Percentiles rank a stretch among this genome's conserved stretches.
Conservation (phyloP, 2,329 filamentous ascomycete species). For the Fusarium siculi region DNA sequence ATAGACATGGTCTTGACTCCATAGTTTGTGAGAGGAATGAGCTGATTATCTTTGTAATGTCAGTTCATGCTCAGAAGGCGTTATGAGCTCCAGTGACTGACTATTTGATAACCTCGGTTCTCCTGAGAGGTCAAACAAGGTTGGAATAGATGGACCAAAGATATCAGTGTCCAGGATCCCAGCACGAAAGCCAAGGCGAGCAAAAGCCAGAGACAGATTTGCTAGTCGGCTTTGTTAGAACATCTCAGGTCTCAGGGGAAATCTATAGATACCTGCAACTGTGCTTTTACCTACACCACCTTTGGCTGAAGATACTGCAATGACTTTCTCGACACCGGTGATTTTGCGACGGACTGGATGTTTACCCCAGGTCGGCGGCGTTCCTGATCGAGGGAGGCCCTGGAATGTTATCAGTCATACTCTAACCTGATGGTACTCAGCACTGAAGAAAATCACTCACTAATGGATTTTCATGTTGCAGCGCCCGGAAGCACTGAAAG, state of each 20-base stretch:
- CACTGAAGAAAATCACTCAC: slow-evolving; percentile 55
- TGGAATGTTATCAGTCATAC: slow-evolving; percentile 49
- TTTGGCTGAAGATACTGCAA: slow-evolving; percentile 97
- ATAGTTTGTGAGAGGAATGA: slow-evolving; percentile 91
- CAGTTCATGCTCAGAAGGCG: neutral
- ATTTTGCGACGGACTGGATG: slow-evolving; percentile 85
- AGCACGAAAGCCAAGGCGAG: slow-evolving; percentile 80
- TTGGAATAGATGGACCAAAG: slow-evolving; percentile 95
- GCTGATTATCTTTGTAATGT: slow-evolving; percentile 71
- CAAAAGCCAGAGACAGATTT: slow-evolving; percentile 89
- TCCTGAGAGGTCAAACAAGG: slow-evolving; percentile 82
- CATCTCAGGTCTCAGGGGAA: neutral
- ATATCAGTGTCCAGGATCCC: slow-evolving; percentile 97
- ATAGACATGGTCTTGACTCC: slow-evolving; percentile 99
- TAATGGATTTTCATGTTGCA: slow-evolving; percentile 85
- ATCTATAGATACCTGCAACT: slow-evolving; percentile 71
- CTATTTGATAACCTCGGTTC: slow-evolving; percentile 80
- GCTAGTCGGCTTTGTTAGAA: slow-evolving; percentile 52
- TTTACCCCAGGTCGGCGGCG: slow-evolving; percentile 67
- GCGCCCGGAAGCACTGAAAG: slow-evolving; percentile 46
- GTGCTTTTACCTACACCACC: slow-evolving; percentile 99
- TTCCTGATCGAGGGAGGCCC: slow-evolving; percentile 85
- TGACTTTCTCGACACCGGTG: slow-evolving; percentile 85
- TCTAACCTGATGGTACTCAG: neutral
- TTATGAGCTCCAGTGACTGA: slow-evolving; percentile 53